Evolutionary conservation across 1,284 basidiomycete genomes (phyloP).

Genomic region (Amylostereum areolatum): DNA sequence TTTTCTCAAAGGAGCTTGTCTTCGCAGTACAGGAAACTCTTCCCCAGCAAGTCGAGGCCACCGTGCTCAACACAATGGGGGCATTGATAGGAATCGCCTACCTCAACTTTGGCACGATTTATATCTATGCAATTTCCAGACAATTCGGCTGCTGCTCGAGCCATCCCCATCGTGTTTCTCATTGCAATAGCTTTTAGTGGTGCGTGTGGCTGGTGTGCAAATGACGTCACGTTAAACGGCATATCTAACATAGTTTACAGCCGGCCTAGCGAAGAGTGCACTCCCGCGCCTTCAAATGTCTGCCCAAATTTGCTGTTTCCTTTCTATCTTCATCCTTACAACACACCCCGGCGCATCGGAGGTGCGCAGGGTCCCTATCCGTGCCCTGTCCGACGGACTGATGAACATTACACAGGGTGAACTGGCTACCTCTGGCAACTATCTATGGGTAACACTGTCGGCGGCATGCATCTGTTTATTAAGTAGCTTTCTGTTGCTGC

Average conservation of each 20-base stretch:
- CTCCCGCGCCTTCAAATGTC: slow-evolving; percentile 39
- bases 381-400: not conserved
- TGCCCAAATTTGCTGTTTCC: slow-evolving; percentile 40
- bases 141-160: slow-evolving; percentile 24
- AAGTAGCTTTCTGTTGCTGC: slow-evolving; percentile 32
- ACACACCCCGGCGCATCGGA: slow-evolving; percentile 25
- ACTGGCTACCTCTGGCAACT: slow-evolving; percentile 25
- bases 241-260: slow-evolving; percentile 16
- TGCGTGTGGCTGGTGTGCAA: slow-evolving; percentile 15
- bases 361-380: slow-evolving; percentile 19
- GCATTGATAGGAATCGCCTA: slow-evolving; percentile 35
- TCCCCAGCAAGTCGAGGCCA: slow-evolving; percentile 42
- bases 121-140: slow-evolving; percentile 24
- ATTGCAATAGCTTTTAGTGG: slow-evolving; percentile 35
- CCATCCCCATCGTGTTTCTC: slow-evolving; percentile 35
- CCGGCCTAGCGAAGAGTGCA: slow-evolving; percentile 39
- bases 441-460: slow-evolving; percentile 36
- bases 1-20: slow-evolving; percentile 38
- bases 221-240: not conserved
- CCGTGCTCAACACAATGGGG: slow-evolving; percentile 37
- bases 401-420: slow-evolving; percentile 21
- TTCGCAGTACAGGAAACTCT: slow-evolving; percentile 43
- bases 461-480: slow-evolving; percentile 35
- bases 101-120: slow-evolving; percentile 37
- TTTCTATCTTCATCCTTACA: slow-evolving; percentile 42